Conservation (phyloP, 805 yeast genomes). For the Zygoascus bituminiphila region DNA sequence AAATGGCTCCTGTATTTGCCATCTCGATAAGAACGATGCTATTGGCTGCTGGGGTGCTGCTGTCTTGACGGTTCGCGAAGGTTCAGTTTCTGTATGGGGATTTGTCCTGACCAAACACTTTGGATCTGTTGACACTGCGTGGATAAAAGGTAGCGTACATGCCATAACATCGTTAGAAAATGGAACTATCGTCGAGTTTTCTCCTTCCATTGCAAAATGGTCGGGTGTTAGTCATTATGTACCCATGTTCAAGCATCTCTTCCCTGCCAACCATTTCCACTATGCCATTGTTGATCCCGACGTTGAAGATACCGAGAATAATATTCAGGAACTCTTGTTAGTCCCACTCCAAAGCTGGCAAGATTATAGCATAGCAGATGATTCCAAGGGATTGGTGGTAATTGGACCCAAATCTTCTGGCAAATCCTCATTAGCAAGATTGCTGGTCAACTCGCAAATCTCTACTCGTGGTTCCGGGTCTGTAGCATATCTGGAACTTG, state of each 20-base stretch:
- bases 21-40: background rate
- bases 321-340: conserved; percentile 6
- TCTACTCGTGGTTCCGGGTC: conserved; percentile 14
- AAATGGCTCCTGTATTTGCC: background rate
- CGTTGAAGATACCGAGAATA: background rate
- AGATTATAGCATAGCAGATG: conserved; percentile 6
- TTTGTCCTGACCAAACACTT: background rate
- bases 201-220: background rate
- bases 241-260: background rate
- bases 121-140: background rate
- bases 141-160: background rate
- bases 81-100: background rate
- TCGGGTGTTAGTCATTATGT: background rate
- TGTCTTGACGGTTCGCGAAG: background rate
- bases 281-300: background rate
- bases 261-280: background rate
- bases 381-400: conserved; percentile 29
- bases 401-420: conserved; percentile 74
- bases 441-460: conserved; percentile 44
- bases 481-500: conserved; percentile 59
- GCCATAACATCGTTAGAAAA: background rate
- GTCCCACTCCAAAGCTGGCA: conserved; percentile 19
- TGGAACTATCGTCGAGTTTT: background rate
- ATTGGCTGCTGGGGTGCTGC: conserved; percentile 1
- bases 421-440: conserved; percentile 60